Evolutionary conservation across 129 eudicot species (phyloP).

Genomic region (Sambucus nigra): DNA sequence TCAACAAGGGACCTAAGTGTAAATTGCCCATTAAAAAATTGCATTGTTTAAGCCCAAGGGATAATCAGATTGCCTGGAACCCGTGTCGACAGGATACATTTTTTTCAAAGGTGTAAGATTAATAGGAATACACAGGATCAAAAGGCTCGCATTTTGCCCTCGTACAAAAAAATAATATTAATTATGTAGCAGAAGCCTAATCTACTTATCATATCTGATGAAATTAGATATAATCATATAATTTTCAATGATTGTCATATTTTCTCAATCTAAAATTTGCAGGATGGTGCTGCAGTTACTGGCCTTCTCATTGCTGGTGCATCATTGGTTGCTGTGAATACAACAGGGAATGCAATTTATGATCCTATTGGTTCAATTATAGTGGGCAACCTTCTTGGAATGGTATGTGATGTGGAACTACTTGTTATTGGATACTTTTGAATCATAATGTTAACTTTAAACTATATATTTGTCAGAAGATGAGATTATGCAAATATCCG

Average conservation of each 20-base stretch:
- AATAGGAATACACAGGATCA: too few relatives aligned
- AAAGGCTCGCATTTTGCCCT: too few relatives aligned
- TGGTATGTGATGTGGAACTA: slow-evolving; percentile 37
- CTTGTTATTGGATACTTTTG: not conserved
- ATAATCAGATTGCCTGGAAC: too few relatives aligned
- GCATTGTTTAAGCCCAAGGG: too few relatives aligned
- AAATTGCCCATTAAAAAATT: too few relatives aligned
- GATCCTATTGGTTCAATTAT: slow-evolving; percentile 95
- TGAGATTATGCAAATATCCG: not conserved
- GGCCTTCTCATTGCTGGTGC: slow-evolving; percentile 90
- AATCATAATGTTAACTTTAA: not conserved
- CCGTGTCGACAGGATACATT: too few relatives aligned
- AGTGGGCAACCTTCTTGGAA: slow-evolving; percentile 96
- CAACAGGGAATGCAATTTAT: slow-evolving; percentile 88
- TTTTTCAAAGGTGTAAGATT: too few relatives aligned
- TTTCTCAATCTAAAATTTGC: slow-evolving; percentile 12
- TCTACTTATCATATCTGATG: not conserved
- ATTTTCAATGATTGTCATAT: not conserved
- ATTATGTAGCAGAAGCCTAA: not conserved
- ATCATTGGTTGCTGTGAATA: slow-evolving; percentile 77
- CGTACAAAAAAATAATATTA: not conserved
- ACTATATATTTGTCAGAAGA: not conserved
- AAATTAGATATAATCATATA: too few relatives aligned
- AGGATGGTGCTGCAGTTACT: slow-evolving; percentile 99
- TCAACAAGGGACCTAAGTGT: too few relatives aligned